Evolutionary conservation across 2,329 filamentous ascomycete genomes (phyloP), one percentile per base, ranked within the genome.

Genomic region (Aspergillus uvarum): DNA sequence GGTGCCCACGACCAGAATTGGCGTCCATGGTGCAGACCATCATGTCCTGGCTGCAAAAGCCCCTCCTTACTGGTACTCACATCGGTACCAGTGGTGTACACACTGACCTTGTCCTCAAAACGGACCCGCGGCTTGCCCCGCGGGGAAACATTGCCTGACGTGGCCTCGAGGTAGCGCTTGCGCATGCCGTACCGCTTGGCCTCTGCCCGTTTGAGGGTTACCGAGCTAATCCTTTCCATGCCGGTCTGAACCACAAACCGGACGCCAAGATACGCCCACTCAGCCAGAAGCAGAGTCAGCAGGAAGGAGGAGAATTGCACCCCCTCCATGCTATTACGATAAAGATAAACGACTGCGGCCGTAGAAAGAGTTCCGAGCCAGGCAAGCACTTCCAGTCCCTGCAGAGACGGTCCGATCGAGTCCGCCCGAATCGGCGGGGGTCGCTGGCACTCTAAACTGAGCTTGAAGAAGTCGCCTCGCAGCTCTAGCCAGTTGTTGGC

Each of bases 401-500:
- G 86, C 12, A 98, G 81, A 89, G 92, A 98, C 0, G 95, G 93
- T 0, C 95, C 95, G 67, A 99, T 98, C 1, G 91, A 95, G 77
- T 98, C 95, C 1, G 92, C 88, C 56, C 95, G 87, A 85, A 90
- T 92, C 0, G 95, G 95, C 42, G 91, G 91, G 0, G 95, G 95
- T 3, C 95, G 88, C 70, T 94, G 89, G 81, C 91, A 93, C 74
- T 93, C 89, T 51, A 92, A 83, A 58, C 92, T 92, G 68, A 98
- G 96, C 76, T 99, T 99, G 79, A 96, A 85, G 2, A 94, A 93
- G 72, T 99, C 95, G 0, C 91, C 91, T 47, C 95, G 90, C 44
- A 98, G 85, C 74, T 98, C 95, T 59, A 99, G 80, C 92, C 94
- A 98, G 79, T 98, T 96, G 79, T 98, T 98, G 76, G 95, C 80